phyloP scores from a whole-genome alignment of 257 asterid species.

The Nicotiana tomentosiformis region DNA sequence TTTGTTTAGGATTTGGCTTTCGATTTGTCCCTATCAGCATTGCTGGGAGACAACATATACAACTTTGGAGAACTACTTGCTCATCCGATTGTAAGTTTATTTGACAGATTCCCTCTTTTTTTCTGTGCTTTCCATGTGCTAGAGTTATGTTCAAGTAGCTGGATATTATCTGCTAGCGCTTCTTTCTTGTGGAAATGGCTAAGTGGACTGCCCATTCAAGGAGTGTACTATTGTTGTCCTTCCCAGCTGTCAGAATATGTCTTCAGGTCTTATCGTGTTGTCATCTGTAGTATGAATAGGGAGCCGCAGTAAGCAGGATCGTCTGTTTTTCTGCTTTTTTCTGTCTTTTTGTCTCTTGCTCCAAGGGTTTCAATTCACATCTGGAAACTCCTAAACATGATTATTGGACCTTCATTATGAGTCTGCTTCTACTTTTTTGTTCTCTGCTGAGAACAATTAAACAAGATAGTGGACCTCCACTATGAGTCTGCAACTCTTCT shows the following conservation, averaged over 20 bases:
- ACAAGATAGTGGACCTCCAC: neutral
- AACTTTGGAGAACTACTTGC: constrained; percentile 32
- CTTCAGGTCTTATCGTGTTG: neutral
- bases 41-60: constrained; percentile 26
- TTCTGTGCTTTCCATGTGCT: neutral
- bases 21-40: constrained; percentile 22
- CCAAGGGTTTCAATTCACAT: neutral
- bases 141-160: neutral
- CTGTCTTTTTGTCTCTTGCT: neutral
- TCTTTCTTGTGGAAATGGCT: neutral
- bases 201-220: neutral
- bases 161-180: neutral
- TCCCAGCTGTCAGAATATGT: neutral
- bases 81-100: constrained; percentile 25
- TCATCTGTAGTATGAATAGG: neutral
- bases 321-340: neutral
- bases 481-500: neutral
- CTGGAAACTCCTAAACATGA: neutral
- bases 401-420: neutral
- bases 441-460: neutral
- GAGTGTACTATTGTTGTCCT: constrained; percentile 2
- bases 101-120: neutral
- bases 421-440: neutral
- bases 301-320: neutral
- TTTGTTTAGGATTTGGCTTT: constrained; percentile 21